Evolutionary conservation across 2,329 filamentous ascomycete species (phyloP).

Genomic region (Aspergillus sergii): DNA sequence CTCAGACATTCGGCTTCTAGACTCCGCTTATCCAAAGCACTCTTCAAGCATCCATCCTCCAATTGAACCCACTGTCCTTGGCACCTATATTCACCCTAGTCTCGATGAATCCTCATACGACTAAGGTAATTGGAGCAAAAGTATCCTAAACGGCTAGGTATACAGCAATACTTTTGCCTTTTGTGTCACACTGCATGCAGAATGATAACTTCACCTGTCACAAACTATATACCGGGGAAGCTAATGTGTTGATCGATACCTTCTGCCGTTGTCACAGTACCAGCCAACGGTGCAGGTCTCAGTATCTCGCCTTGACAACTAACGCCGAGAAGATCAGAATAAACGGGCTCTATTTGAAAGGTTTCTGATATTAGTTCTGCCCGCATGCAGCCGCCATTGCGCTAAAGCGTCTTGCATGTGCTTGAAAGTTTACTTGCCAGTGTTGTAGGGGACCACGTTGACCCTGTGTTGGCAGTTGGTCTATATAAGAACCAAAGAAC

Average conservation of each 20-base stretch:
- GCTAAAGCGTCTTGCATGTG: slow-evolving; percentile 9
- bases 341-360: neutral
- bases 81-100: neutral
- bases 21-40: neutral
- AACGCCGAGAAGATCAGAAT: neutral
- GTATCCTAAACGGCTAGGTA: neutral
- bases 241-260: neutral
- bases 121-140: neutral
- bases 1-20: neutral
- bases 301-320: neutral
- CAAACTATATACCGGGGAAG: neutral
- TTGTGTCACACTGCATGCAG: neutral
- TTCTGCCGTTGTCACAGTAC: neutral
- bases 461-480: slow-evolving; percentile 18
- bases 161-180: neutral
- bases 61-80: neutral
- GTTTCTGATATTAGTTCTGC: neutral
- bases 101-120: neutral
- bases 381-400: neutral
- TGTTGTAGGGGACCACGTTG: slow-evolving; percentile 24
- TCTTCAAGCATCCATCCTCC: neutral
- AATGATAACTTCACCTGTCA: neutral
- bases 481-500: neutral
- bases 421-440: neutral
- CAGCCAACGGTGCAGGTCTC: neutral